phyloP scores from a whole-genome alignment of 2,329 filamentous ascomycete genomes.

The Claviceps capensis region DNA sequence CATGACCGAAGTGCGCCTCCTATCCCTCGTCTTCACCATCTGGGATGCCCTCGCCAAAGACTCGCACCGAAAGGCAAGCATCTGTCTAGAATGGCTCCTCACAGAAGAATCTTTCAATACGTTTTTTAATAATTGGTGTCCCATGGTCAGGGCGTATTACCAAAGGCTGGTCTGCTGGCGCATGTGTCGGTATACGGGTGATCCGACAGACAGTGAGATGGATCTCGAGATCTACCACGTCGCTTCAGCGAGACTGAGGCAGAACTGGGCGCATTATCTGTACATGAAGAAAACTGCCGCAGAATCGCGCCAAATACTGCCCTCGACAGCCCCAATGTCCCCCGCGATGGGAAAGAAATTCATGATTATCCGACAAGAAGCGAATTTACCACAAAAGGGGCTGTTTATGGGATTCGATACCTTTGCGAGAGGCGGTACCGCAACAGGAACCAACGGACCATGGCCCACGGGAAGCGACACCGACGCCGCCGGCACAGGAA shows the following conservation, averaged over 20 bases:
- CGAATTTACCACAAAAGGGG: conserved; percentile 31
- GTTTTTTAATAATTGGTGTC: conserved; percentile 88
- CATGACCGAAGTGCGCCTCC: conserved; percentile 74
- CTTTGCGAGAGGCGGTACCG: conserved; percentile 15
- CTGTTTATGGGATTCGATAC: conserved; percentile 38
- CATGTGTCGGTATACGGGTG: conserved; percentile 63
- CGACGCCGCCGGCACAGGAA: no score
- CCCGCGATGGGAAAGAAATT: conserved; percentile 77
- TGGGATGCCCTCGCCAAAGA: conserved; percentile 63
- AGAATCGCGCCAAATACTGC: conserved; percentile 35
- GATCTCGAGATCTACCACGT: conserved; percentile 59
- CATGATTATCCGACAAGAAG: conserved; percentile 75
- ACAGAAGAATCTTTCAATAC: conserved; percentile 61
- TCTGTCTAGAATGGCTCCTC: conserved; percentile 66
- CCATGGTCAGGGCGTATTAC: conserved; percentile 87
- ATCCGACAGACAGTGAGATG: conserved; percentile 41
- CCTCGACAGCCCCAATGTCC: conserved; percentile 69
- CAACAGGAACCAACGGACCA: no score
- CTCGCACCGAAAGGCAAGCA: conserved; percentile 48
- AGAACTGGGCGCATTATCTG: conserved; percentile 67
- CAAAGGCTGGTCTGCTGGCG: conserved; percentile 87
- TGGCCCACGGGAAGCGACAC: no score
- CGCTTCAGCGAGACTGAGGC: conserved; percentile 54
- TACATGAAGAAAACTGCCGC: conserved; percentile 58
- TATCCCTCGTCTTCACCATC: conserved; percentile 66